Evolutionary conservation across 768 basidiomycete species (phyloP), one percentile per base, ranked within the genome.

Genomic region (Phallus indusiatus): DNA sequence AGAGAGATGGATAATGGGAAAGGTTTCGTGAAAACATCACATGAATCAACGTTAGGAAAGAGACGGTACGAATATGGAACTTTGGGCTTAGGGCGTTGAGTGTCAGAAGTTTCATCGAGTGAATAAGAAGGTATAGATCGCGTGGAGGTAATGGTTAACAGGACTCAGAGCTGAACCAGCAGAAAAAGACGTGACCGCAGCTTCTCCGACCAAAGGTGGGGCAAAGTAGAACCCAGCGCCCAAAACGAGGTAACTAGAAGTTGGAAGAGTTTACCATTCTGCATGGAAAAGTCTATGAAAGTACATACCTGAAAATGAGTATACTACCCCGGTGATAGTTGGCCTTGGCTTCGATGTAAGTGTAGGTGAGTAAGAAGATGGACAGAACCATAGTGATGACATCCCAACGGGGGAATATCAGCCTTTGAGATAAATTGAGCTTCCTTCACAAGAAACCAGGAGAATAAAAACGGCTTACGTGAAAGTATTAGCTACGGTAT

Each of bases 361-460:
- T 95, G 71, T 99, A 99, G 0, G 96, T 98, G 79, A 99, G 83
- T 63, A 98, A 73, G 79, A 98, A 99, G 75, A 99, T 94, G 0
- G 94, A 91, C 49, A 99, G 80, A 64, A 98, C 88, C 67, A 98
- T 86, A 24, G 85, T 88, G 65, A 98, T 84, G 53, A 94, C 92
- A 68, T 99, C 96, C 95, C 95, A 99, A 64, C 94, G 84, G 0
- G 96, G 96, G 81, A 99, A 96, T 60, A 98, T 93, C 56, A 99
- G 81, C 20, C 94, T 98, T 67, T 1, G 21, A 28, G 28, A 16
- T 51, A 47, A 57, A 57, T 55, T 35, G 53, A 55, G 61, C 34
- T 35, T 10, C 24, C 12, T 49, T 37, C 20, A 54, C 24, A 47
- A 36, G 35, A 47, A 58, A 49, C 28, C 28, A 28, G 28, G 28